Conservation (phyloP, 1,284 basidiomycete genomes). For the Marasmius tenuissimus region DNA sequence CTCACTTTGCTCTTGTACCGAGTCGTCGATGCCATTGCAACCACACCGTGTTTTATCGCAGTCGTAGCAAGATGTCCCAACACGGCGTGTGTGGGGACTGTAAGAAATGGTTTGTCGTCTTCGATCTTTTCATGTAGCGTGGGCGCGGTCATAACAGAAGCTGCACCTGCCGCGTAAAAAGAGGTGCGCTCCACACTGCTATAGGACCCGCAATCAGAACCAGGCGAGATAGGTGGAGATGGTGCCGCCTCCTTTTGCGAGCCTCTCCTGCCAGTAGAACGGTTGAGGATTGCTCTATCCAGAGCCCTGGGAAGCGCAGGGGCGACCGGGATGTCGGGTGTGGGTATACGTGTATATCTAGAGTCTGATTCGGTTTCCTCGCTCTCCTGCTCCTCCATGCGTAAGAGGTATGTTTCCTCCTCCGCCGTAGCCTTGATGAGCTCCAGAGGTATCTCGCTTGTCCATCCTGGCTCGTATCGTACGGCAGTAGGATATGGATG, state of each 20-base stretch:
- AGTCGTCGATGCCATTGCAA: not conserved
- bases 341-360: slow-evolving; percentile 36
- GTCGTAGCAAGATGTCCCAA: not conserved
- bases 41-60: slow-evolving; percentile 1
- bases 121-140: not conserved
- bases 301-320: slow-evolving; percentile 88
- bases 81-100: not conserved
- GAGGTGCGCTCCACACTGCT: not conserved
- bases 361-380: not conserved
- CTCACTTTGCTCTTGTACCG: not conserved
- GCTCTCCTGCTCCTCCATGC: slow-evolving; percentile 19
- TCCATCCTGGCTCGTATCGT: slow-evolving; percentile 53
- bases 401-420: slow-evolving; percentile 74
- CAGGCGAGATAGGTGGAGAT: not conserved
- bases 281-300: slow-evolving; percentile 91
- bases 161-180: not conserved
- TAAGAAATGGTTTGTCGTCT: not conserved
- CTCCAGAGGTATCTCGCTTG: slow-evolving; percentile 70
- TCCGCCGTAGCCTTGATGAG: slow-evolving; percentile 79
- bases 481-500: not conserved
- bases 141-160: not conserved
- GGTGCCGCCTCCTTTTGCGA: not conserved
- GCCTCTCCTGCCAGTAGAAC: not conserved
- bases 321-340: slow-evolving; percentile 80
- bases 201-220: not conserved